phyloP scores from a whole-genome alignment of 2,329 filamentous ascomycete genomes.

The Aspergillus viridinutans region DNA sequence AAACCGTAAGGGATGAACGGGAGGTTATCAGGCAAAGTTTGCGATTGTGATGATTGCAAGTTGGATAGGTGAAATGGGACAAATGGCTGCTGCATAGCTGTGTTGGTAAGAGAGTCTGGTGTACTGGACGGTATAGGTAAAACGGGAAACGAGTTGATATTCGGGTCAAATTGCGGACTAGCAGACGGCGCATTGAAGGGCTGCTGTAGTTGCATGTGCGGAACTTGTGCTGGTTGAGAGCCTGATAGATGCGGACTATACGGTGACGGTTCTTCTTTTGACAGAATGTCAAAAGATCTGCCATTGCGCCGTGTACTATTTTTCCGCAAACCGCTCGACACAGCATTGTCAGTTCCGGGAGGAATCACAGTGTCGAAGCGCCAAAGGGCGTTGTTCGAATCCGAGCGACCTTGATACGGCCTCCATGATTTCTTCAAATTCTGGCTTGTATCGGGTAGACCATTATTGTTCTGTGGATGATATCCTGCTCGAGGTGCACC shows the following conservation, averaged over 20 bases:
- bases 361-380: neutral
- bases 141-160: constrained; percentile 7
- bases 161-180: neutral
- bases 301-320: constrained; percentile 1
- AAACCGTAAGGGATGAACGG: constrained; percentile 3
- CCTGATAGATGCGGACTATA: neutral
- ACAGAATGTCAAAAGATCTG: neutral
- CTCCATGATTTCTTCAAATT: constrained; percentile 12
- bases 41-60: constrained; percentile 3
- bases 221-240: neutral
- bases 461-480: neutral
- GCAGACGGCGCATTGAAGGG: neutral
- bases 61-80: constrained; percentile 1
- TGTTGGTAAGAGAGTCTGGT: neutral
- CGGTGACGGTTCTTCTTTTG: neutral
- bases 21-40: constrained; percentile 2
- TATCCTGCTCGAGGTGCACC: constrained; percentile 2
- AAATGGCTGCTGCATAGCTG: constrained; percentile 6
- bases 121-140: constrained; percentile 2
- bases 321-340: neutral
- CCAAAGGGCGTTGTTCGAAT: constrained; percentile 6
- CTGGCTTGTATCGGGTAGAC: neutral
- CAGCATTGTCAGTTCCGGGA: neutral
- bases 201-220: neutral
- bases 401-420: constrained; percentile 18